phyloP scores from a whole-genome alignment of 73 alveolate species.

The Diophrys appendiculata region DNA sequence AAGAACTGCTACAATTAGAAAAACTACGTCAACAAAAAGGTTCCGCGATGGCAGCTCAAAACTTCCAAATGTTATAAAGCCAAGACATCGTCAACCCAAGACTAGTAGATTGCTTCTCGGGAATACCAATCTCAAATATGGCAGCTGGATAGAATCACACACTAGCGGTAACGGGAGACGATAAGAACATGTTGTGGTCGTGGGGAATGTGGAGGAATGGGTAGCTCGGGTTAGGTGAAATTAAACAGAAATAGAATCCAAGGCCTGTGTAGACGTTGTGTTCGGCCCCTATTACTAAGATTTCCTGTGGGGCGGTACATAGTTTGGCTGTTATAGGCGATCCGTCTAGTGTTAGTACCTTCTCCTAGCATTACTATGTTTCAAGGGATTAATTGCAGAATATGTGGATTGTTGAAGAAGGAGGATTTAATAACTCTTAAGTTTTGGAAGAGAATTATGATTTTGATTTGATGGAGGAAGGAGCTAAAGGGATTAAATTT shows the following conservation, averaged over 20 bases:
- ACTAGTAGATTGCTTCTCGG: constrained; percentile 77
- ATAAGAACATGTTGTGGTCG: constrained; percentile 85
- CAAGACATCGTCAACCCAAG: constrained; percentile 81
- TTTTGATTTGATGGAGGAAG: constrained; percentile 5
- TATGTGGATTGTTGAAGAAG: constrained; percentile 10
- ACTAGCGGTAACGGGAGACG: constrained; percentile 82
- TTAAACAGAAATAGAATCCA: constrained; percentile 78
- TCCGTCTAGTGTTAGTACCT: constrained; percentile 24
- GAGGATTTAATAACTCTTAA: background rate
- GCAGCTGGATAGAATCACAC: constrained; percentile 93
- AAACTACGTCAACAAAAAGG: constrained; percentile 54
- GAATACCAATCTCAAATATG: constrained; percentile 70
- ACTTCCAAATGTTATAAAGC: background rate
- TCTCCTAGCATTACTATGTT: constrained; percentile 27
- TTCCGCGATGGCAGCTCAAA: constrained; percentile 15
- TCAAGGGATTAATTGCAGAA: constrained; percentile 24
- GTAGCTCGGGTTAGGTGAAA: constrained; percentile 86
- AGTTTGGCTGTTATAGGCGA: constrained; percentile 72
- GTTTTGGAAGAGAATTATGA: constrained; percentile 3
- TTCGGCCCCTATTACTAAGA: constrained; percentile 62
- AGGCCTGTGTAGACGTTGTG: constrained; percentile 81
- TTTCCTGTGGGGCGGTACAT: constrained; percentile 90
- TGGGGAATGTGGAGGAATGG: constrained; percentile 95
- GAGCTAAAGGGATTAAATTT: background rate
- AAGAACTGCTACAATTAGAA: constrained; percentile 36